phyloP scores from a whole-genome alignment of 306 rosid species.

The Canavalia gladiata region DNA sequence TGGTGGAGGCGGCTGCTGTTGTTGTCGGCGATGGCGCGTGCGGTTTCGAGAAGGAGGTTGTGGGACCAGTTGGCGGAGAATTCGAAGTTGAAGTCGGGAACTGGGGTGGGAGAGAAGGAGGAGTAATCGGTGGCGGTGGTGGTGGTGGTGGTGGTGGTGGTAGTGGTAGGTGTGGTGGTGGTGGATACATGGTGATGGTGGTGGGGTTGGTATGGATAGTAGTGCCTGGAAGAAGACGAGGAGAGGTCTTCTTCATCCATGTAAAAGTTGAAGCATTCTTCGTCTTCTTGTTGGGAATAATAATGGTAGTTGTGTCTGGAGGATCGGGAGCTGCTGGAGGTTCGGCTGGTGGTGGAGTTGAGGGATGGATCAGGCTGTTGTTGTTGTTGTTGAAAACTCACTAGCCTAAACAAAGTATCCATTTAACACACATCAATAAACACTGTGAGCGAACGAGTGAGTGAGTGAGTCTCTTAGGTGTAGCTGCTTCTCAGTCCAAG shows the following conservation, averaged over 20 bases:
- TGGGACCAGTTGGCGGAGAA: conserved; percentile 81
- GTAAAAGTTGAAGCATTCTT: conserved; percentile 98
- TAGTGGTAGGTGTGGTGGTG: conserved; percentile 24
- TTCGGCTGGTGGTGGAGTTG: conserved; percentile 77
- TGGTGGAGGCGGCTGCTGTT: conserved; percentile 67
- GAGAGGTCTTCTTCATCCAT: conserved; percentile 98
- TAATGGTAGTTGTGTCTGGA: conserved; percentile 56
- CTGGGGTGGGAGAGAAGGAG: conserved; percentile 44
- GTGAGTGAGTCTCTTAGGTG: background rate
- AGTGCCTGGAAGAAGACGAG: conserved; percentile 85
- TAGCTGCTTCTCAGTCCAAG: conserved; percentile 34
- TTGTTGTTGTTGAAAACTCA: conserved; percentile 57
- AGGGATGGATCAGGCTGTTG: conserved; percentile 70
- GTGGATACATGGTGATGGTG: conserved; percentile 16
- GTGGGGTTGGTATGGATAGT: conserved; percentile 51
- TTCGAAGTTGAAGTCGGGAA: conserved; percentile 59
- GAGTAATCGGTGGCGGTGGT: conserved; percentile 53
- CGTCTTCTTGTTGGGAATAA: conserved; percentile 52
- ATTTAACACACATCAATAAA: conserved; percentile 71
- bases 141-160: conserved; percentile 35
- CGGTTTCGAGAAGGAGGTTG: conserved; percentile 69
- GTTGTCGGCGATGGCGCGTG: conserved; percentile 77
- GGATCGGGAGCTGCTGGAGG: conserved; percentile 85
- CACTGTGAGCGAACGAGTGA: background rate
- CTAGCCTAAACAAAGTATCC: conserved; percentile 97